phyloP scores from a whole-genome alignment of 306 rosid genomes.

The Medicago arabica region DNA sequence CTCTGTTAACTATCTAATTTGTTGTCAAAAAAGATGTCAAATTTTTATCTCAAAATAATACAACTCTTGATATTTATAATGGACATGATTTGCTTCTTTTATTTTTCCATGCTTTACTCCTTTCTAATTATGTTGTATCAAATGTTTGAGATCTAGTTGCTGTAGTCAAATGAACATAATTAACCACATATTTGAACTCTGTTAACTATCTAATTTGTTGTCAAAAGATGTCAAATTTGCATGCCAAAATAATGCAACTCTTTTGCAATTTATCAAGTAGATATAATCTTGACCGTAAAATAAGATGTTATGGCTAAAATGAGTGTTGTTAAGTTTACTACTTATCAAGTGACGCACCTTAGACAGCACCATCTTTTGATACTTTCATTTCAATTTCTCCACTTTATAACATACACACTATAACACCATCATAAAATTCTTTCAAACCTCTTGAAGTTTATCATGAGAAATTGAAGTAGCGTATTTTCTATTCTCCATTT shows the following conservation, averaged over 20 bases:
- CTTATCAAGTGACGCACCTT: background rate
- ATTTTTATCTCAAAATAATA: background rate
- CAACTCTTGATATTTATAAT: background rate
- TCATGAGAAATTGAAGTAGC: slow-evolving; percentile 1
- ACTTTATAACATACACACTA: background rate
- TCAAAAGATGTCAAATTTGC: background rate
- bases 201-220: background rate
- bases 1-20: background rate
- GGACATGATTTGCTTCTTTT: too few species aligned
- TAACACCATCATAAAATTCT: background rate
- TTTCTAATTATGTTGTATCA: too few species aligned
- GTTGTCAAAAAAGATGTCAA: background rate
- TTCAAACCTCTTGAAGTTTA: background rate
- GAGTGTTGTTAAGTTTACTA: background rate
- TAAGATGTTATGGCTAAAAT: background rate
- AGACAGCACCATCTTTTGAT: background rate
- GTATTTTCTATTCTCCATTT: slow-evolving; percentile 33
- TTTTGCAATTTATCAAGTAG: background rate
- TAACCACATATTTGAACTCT: slow-evolving; percentile 1
- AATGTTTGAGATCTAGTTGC: too few species aligned
- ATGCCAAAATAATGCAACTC: background rate
- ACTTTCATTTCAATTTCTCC: background rate
- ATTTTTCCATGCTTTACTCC: too few species aligned
- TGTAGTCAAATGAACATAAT: background rate
- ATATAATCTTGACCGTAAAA: background rate